Base-by-base conservation (phyloP, 768 basidiomycete species). In the Leccinellum albellum region DNA sequence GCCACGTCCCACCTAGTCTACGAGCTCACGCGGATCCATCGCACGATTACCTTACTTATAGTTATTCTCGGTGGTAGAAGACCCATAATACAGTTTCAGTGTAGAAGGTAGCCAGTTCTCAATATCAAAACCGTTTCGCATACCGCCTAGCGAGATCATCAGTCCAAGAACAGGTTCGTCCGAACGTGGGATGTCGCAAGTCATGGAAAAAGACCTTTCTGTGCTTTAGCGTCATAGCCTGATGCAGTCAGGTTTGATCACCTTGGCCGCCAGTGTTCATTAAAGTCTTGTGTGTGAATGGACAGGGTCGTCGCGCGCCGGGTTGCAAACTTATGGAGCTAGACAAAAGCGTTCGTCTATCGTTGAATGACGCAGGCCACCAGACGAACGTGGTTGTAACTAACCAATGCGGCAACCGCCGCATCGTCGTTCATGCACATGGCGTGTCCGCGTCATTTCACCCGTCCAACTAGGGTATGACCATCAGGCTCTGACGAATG, bases 1-100 rank as follows among this genome's bases (percentile, higher is more conserved):
- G 49, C 17, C 48, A 31, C 21, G 24, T 23, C 53, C 31, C 29
- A 23, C 24, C 46, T 45, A 60, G 31, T 32, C 35, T 21, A 24
- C 26, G 44, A 51, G 42, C 35, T 46, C 42, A 60, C 32, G 32
- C 54, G n/a, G 20, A 58, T 58, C 33, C 53, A 59, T 49, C 26
- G 29, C 44, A 68, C 52, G 56, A 60, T 57, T 56, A 63, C 56
- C 56, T 28, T 66, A 66, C 60, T 69, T 57, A 65, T 59, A 45
- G 61, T 23, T 63, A 67, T 58, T 63, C 52, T 61, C 47, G 40
- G 58, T 44, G 54, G 55, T 46, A 57, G 33, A 17, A 54, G 8
- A 44, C 54, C 50, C 35, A 46, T 64, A 69, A 70, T 68, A 51
- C 46, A 28, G 63, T 51, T 50, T 45, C 40, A 23, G 42, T 37